Evolutionary conservation across 75 land plant genomes (phyloP), one percentile per base, ranked within the genome.

Genomic region (Adiantum capillusveneris): DNA sequence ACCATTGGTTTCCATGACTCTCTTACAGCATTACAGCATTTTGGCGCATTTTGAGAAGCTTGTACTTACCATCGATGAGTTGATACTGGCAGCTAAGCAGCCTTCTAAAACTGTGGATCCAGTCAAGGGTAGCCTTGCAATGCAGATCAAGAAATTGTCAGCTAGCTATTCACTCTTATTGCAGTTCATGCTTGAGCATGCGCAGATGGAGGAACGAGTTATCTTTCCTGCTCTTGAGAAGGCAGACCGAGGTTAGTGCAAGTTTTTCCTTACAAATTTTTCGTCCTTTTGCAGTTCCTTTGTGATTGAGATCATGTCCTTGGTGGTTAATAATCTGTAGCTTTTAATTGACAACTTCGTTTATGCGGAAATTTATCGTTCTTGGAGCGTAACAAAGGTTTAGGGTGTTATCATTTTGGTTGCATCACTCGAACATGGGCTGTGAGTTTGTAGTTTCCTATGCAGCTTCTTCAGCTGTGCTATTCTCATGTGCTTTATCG

Each of bases 161-260:
- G 67, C 62, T 53, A 57, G 34, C n/a, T 90, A 90, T 69, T 59
- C 66, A 21, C 56, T 66, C 42, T 53, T 86, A 59, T 45, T 76
- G 57, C 87, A 90, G 57, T 20, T 90, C 17, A 62, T 87, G 87
- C 79, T 79, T 24, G 96, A 90, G 76, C 96, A 90, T 62, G 95
- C 96, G 17, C 90, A 81, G 67, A 87, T 90, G 96, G 96, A 90
- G 76, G 96, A 90, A 67, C 37, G 77, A 57, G 60, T 86, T 19
- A 31, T 90, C 25, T 90, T 90, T 53, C 91, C 91, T 11, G 67
- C 77, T 20, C 65, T 90, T 3, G 84, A 86, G 17, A 50, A 21
- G 36, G 80, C 79, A 3, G 78, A 86, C 44, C 58, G 63, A 76
- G 96, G 91, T 86, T 65, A 34, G 37, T 34, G 37, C 37, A 34